Conservation (phyloP, 1,139 yeast genomes). For the Diutina sp. region DNA sequence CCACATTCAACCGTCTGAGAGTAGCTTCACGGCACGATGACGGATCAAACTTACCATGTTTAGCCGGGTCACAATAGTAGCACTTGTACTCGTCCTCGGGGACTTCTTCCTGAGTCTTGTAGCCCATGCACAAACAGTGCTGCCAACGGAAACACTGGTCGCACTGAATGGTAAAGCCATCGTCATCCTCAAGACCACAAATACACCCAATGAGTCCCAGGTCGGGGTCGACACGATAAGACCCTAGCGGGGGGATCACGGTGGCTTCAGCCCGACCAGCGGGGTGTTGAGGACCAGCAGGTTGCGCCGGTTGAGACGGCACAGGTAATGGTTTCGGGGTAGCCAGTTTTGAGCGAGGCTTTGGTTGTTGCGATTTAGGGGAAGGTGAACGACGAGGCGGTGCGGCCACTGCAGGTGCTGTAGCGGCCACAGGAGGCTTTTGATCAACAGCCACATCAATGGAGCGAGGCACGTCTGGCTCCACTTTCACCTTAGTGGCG, state of each 20-base stretch:
- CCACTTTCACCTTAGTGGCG: not conserved
- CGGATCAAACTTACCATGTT: slow-evolving; percentile 40
- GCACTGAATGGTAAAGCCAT: slow-evolving; percentile 91
- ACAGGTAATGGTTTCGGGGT: not conserved
- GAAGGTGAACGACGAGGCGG: not conserved
- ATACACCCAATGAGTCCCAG: slow-evolving; percentile 83
- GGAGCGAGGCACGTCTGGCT: not conserved
- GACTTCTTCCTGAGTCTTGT: slow-evolving; percentile 54
- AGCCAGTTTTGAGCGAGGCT: not conserved
- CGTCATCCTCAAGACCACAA: slow-evolving; percentile 83
- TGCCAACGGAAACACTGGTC: slow-evolving; percentile 91
- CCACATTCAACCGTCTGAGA: slow-evolving; percentile 16
- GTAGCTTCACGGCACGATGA: slow-evolving; percentile 22
- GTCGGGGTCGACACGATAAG: slow-evolving; percentile 62
- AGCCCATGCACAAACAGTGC: slow-evolving; percentile 82
- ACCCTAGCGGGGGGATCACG: slow-evolving; percentile 18
- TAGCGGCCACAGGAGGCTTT: not conserved
- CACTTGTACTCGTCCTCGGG: slow-evolving; percentile 76
- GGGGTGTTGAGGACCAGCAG: not conserved
- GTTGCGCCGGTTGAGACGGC: not conserved
- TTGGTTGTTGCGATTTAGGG: not conserved
- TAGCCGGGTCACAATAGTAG: slow-evolving; percentile 54
- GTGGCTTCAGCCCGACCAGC: not conserved
- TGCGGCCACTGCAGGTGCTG: not conserved
- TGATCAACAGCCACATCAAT: not conserved